Evolutionary conservation across 805 yeast species (phyloP).

Genomic region (Barnettozyma pratensis): DNA sequence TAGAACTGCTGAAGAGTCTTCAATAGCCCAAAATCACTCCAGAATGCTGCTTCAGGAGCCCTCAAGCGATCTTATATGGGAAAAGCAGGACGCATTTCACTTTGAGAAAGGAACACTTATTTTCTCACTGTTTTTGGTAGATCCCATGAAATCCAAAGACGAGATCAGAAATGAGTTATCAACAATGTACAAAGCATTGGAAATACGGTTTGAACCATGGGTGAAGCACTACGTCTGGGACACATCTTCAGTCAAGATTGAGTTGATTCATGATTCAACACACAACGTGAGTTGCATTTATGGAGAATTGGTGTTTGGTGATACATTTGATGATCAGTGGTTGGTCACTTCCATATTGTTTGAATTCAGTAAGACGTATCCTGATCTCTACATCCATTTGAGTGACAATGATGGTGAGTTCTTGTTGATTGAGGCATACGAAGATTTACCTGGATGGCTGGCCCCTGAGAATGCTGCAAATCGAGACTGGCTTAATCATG

Average conservation of each 20-base stretch:
- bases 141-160: constrained; percentile 25
- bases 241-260: constrained; percentile 13
- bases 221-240: constrained; percentile 39
- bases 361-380: constrained; percentile 29
- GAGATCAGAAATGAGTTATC: constrained; percentile 15
- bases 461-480: constrained; percentile 42
- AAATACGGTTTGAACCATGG: constrained; percentile 31
- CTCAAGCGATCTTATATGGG: constrained; percentile 14
- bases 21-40: no score
- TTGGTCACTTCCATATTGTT: constrained; percentile 37
- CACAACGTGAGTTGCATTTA: constrained; percentile 18
- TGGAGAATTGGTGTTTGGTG: constrained; percentile 41
- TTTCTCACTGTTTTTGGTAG: constrained; percentile 27
- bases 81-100: background rate
- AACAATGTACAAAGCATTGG: constrained; percentile 18
- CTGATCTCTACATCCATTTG: constrained; percentile 37
- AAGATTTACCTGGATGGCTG: constrained; percentile 42
- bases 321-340: constrained; percentile 39
- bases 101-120: constrained; percentile 16
- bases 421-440: constrained; percentile 44
- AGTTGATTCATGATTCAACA: background rate
- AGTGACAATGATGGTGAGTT: constrained; percentile 56
- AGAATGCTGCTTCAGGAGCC: constrained; percentile 1
- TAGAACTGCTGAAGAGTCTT: background rate
- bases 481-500: constrained; percentile 48